A percentile compares a stretch with the other conserved stretches of the same genome.
Evolutionary conservation across 2,329 filamentous ascomycete genomes (phyloP).

Genomic region (Sarocladium oryzae): DNA sequence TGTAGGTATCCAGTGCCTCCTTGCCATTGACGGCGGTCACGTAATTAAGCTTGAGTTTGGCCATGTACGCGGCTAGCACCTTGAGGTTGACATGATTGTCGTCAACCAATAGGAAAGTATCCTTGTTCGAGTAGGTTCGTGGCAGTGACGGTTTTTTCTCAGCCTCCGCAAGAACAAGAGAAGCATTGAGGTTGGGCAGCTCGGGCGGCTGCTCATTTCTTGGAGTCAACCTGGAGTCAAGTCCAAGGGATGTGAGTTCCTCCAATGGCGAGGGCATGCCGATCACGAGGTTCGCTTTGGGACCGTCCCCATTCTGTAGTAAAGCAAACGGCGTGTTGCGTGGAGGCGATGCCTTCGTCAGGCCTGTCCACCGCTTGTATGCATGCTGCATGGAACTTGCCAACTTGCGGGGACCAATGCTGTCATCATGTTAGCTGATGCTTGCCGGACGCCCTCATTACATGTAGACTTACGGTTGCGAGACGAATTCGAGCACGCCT

Average conservation of each 20-base stretch:
- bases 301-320: neutral
- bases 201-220: constrained; percentile 2
- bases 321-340: neutral
- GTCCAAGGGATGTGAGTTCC: constrained; percentile 1
- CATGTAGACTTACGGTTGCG: constrained; percentile 28
- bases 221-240: constrained; percentile 4
- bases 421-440: constrained; percentile 11
- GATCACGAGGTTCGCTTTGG: neutral
- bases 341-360: constrained; percentile 5
- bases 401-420: constrained; percentile 30
- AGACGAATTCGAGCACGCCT: constrained; percentile 29
- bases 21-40: constrained; percentile 39
- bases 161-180: neutral
- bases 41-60: constrained; percentile 33
- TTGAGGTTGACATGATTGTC: constrained; percentile 37
- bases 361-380: constrained; percentile 18
- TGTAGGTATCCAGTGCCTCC: constrained; percentile 39
- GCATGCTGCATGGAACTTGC: constrained; percentile 22
- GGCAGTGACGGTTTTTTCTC: neutral
- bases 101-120: constrained; percentile 31
- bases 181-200: neutral
- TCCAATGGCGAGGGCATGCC: constrained; percentile 4
- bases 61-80: constrained; percentile 34
- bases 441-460: neutral
- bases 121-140: constrained; percentile 2